phyloP scores from a whole-genome alignment of 345 rosid genomes.

The Ailanthus altissimus region DNA sequence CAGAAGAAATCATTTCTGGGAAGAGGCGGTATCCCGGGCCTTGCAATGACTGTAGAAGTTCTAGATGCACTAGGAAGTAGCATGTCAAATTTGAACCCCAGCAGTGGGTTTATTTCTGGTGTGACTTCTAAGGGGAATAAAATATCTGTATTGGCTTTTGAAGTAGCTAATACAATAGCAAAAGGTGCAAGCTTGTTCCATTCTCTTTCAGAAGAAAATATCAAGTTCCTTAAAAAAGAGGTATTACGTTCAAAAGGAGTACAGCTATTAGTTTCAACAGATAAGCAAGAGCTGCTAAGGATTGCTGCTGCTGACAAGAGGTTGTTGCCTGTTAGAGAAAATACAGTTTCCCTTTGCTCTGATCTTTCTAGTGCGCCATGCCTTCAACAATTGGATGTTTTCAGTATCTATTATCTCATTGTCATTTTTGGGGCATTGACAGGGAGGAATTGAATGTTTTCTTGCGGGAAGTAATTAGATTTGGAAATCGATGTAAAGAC shows the following conservation, averaged over 20 bases:
- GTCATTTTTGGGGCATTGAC: constrained; percentile 20
- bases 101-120: constrained; percentile 57
- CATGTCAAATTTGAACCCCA: constrained; percentile 65
- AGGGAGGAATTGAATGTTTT: constrained; percentile 88
- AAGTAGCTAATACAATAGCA: constrained; percentile 89
- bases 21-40: constrained; percentile 55
- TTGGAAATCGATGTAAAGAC: constrained; percentile 84
- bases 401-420: background rate
- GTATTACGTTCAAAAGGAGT: constrained; percentile 68
- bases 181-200: constrained; percentile 73
- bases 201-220: constrained; percentile 66
- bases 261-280: constrained; percentile 63
- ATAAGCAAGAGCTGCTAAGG: constrained; percentile 56
- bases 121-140: constrained; percentile 51
- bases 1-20: constrained; percentile 63
- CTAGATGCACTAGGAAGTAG: constrained; percentile 79
- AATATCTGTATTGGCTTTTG: constrained; percentile 71
- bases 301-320: constrained; percentile 94
- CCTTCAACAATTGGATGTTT: background rate
- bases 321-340: constrained; percentile 40
- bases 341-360: constrained; percentile 4
- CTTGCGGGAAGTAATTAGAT: constrained; percentile 76
- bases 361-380: background rate
- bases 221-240: constrained; percentile 62
- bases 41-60: constrained; percentile 74